Base-by-base conservation (phyloP, 305 asterid genomes). In the Lippia alba region DNA sequence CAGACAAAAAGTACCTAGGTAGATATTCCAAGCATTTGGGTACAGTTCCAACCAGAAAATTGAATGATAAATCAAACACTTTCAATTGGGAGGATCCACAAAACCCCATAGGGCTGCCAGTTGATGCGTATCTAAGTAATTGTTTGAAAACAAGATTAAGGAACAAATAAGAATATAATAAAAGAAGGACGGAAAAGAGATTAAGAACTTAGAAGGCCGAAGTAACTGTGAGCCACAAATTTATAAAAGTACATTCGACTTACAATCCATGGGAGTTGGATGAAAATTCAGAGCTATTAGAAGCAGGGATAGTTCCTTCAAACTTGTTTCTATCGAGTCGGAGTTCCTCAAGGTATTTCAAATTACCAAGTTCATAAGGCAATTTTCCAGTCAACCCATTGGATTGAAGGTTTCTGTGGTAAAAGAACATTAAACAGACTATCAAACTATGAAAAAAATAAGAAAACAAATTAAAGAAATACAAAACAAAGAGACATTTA, bases 261-360 rank as follows among this genome's bases (percentile, higher is more conserved):
- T 81, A 92, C 97, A 84, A 79, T 69, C 89, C 91, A 54, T 71
- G 82, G 9, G 70, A 32, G 39, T 67, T 59, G 19, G 89, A 74
- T 4, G 79, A 67, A 74, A 74, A 80, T 10, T 59, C 81, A 5
- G 95, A 81, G 79, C 79, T 76, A 68, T 87, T 86, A 69, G 75
- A 78, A 61, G 89, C 89, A 40, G 96, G 91, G 64, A 95, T 85
- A 49, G 73, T 60, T 76, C 98, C 99, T 59, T 70, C 70, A 70
- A 95, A 85, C 82, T 72, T 87, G 78, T 92, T 95, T 76, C 97
- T 87, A 34, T 92, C 98, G 11, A 95, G 85, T 61, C 89, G 89
- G 77, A 92, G 94, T 66, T 90, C 99, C 84, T 80, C 87, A 50
- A 92, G 96, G 86, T 79, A 66, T 55, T 80, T 87, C 82, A 95